Conservation (phyloP, 2,329 filamentous ascomycete species). For the Colletotrichum chlorophyti region DNA sequence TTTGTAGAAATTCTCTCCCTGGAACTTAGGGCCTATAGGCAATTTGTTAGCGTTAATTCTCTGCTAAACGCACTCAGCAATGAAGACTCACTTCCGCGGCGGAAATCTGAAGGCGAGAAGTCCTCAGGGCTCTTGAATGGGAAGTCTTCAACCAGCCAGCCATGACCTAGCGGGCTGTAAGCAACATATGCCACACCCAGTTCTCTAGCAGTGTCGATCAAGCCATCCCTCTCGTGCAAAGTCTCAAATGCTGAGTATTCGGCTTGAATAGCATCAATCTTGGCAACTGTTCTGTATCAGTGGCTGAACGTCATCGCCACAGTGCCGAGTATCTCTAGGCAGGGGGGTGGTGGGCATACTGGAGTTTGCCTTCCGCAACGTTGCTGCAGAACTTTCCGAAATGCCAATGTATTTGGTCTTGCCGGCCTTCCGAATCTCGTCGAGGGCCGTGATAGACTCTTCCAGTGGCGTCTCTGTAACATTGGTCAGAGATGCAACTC, state of each 20-base stretch:
- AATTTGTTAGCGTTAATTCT: constrained; percentile 33
- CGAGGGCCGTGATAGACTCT: constrained; percentile 53
- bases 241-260: constrained; percentile 46
- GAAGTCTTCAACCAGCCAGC: constrained; percentile 54
- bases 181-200: constrained; percentile 50
- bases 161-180: constrained; percentile 53
- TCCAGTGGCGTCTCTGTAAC: constrained; percentile 48
- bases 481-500: not conserved
- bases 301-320: not conserved
- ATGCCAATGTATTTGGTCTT: constrained; percentile 57
- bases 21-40: constrained; percentile 39
- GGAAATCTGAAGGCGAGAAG: constrained; percentile 49
- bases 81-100: constrained; percentile 43
- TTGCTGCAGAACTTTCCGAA: constrained; percentile 52
- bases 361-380: constrained; percentile 50
- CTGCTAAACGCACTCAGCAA: too few species aligned
- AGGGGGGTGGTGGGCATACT: too few species aligned
- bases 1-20: constrained; percentile 53
- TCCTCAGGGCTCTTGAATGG: constrained; percentile 50
- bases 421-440: constrained; percentile 51
- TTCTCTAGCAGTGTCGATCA: constrained; percentile 49
- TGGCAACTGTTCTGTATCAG: constrained; percentile 43
- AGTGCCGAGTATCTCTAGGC: too few species aligned
- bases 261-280: constrained; percentile 53
- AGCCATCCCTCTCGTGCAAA: constrained; percentile 34